Evolutionary conservation across 306 rosid genomes (phyloP), one percentile per base, ranked within the genome.

Genomic region (Canavalia gladiata): DNA sequence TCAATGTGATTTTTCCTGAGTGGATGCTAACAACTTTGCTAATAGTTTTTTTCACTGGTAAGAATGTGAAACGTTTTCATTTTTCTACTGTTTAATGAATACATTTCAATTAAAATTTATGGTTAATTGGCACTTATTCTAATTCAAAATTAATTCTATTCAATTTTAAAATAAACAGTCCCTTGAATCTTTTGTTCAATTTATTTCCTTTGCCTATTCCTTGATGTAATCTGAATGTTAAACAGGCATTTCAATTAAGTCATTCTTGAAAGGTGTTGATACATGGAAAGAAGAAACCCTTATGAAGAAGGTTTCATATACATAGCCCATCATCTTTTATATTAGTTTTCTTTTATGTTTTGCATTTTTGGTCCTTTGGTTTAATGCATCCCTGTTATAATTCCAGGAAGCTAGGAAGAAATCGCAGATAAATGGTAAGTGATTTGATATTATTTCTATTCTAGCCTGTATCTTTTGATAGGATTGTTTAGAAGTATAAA

Each of bases 241-340:
- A 60, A 74, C 84, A 86, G 84, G 45, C 7, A 68, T 86, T 86
- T 76, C 95, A 70, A 72, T 81, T n/a, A 90, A 86, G 31, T 88
- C 93, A 57, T 87, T 92, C 78, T 9, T 89, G 8, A 92, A 86
- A 75, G 97, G 97, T 45, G 52, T 89, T 54, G 89, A 87, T 1
- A 89, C 97, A 60, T 92, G 97, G 95, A 92, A 90, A 63, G 86
- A 90, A 70, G 97, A 92, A 81, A 92, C 91, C 55, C 50, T 71
- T 57, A 79, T 87, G 68, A 86, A 83, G 80, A 83, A 86, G 93
- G 97, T 92, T 67, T 42, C 28, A 72, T 72, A 55, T 30, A 11
- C 42, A 35, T 45, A 0, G 29, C 12, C 43, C 60, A 1, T 42
- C 54, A 1, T 42, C 54, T 67, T 74, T 75, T 28, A 37, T 39